Evolutionary conservation across 192 early-diverging fungal species (phyloP).

Genomic region (Obelidium mucronatum): DNA sequence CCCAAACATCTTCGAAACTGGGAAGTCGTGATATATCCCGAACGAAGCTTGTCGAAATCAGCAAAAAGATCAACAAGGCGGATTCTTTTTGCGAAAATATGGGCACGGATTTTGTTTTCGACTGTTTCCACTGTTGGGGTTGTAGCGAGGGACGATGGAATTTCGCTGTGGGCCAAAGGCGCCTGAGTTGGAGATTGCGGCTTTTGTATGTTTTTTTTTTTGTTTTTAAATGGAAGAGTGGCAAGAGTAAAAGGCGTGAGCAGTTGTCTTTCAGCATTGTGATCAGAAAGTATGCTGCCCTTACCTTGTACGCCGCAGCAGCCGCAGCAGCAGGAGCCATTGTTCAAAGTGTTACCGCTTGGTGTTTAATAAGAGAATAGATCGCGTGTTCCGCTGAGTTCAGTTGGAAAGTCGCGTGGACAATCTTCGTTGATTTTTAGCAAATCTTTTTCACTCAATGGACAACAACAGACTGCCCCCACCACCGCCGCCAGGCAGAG

Average conservation of each 20-base stretch:
- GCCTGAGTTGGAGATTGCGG: background rate
- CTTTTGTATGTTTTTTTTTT: no score
- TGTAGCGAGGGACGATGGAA: background rate
- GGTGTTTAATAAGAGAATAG: no score
- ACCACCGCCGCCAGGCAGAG: background rate
- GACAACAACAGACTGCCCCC: no score
- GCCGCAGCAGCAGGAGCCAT: background rate
- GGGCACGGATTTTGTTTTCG: conserved; percentile 56
- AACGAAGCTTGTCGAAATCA: conserved; percentile 61
- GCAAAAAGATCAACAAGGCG: conserved; percentile 58
- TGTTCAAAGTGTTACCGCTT: background rate
- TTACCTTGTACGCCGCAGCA: background rate
- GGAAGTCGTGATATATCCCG: conserved; percentile 50
- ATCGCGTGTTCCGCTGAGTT: no score
- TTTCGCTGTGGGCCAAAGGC: background rate
- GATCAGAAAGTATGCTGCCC: no score
- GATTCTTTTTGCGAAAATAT: conserved; percentile 55
- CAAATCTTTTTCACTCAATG: no score
- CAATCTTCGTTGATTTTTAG: no score
- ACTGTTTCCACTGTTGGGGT: conserved; percentile 28
- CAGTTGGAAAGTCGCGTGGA: no score
- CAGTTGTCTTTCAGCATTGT: no score
- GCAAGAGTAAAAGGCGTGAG: background rate
- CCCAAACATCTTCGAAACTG: conserved; percentile 59
- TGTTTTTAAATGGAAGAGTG: background rate